Percentiles rank a stretch among this genome's conserved stretches.
Conservation (phyloP, 192 early-diverging fungal species). For the Coemansia sp. region DNA sequence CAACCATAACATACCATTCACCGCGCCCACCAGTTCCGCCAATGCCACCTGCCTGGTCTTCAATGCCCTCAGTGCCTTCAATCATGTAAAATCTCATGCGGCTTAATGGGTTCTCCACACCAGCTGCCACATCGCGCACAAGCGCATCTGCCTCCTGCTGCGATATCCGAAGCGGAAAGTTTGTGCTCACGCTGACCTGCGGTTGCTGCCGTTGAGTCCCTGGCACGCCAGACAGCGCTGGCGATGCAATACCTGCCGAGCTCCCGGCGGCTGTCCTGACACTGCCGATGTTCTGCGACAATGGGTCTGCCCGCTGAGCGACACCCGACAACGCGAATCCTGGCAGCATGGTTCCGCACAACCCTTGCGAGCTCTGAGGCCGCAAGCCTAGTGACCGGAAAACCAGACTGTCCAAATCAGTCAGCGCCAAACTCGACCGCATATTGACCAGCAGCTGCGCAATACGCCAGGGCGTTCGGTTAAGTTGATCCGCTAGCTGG, state of each 20-base stretch:
- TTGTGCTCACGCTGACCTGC: constrained; percentile 12
- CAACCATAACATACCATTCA: constrained; percentile 53
- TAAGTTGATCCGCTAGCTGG: constrained; percentile 43
- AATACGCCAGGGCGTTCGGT: constrained; percentile 42
- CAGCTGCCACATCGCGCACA: constrained; percentile 32
- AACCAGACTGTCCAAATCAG: constrained; percentile 46
- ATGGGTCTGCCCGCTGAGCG: background rate
- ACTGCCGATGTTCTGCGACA: background rate
- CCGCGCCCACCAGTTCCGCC: constrained; percentile 9
- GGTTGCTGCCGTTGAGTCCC: constrained; percentile 1
- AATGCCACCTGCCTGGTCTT: constrained; percentile 19
- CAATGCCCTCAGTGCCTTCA: constrained; percentile 48
- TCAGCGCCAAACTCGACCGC: constrained; percentile 46
- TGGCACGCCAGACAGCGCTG: constrained; percentile 1
- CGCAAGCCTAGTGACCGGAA: constrained; percentile 47
- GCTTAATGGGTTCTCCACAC: constrained; percentile 23
- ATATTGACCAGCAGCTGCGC: constrained; percentile 44
- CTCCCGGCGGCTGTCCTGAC: background rate
- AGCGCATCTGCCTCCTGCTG: constrained; percentile 47
- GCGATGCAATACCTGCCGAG: background rate
- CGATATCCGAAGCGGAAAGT: constrained; percentile 42
- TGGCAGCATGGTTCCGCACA: constrained; percentile 10
- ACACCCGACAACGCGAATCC: constrained; percentile 32
- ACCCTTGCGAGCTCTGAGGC: constrained; percentile 18
- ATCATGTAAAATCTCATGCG: constrained; percentile 51